Evolutionary conservation across 768 basidiomycete species (phyloP).

Genomic region (Mrakia blollopis): DNA sequence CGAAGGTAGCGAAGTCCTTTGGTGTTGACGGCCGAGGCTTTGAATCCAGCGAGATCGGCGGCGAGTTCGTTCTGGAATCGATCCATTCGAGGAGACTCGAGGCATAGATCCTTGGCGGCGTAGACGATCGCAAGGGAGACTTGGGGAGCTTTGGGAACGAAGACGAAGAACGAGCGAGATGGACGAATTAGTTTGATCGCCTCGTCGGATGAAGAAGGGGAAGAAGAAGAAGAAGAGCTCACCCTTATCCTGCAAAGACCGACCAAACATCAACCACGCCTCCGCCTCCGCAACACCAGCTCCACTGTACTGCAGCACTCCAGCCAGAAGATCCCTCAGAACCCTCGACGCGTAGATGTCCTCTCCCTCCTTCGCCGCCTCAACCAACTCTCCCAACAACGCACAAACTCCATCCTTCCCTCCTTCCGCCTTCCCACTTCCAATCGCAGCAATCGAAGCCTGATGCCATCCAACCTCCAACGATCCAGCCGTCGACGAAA

Average conservation of each 20-base stretch:
- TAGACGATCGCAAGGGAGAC: constrained; percentile 62
- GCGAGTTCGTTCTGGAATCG: constrained; percentile 87
- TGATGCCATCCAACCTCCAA: constrained; percentile 50
- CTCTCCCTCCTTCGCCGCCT: constrained; percentile 47
- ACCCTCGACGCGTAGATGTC: constrained; percentile 57
- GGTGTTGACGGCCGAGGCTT: constrained; percentile 57
- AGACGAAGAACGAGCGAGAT: not conserved
- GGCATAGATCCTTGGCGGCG: constrained; percentile 57
- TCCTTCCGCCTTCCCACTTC: constrained; percentile 6
- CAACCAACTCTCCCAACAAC: constrained; percentile 42
- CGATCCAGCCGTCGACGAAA: constrained; percentile 52
- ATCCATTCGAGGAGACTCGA: constrained; percentile 67
- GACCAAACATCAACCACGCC: constrained; percentile 67
- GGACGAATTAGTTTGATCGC: not conserved
- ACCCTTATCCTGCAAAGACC: constrained; percentile 62
- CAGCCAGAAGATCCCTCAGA: constrained; percentile 57
- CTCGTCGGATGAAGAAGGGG: not conserved
- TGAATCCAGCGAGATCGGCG: constrained; percentile 66
- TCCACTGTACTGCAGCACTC: constrained; percentile 54
- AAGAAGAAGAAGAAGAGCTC: constrained; percentile 35
- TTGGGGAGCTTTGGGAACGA: constrained; percentile 56
- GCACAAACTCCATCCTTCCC: constrained; percentile 37
- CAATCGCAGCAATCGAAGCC: constrained; percentile 40
- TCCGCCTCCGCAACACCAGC: constrained; percentile 64
- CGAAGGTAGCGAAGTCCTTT: constrained; percentile 67